phyloP scores from a whole-genome alignment of 306 rosid genomes.

The Delonix regia region DNA sequence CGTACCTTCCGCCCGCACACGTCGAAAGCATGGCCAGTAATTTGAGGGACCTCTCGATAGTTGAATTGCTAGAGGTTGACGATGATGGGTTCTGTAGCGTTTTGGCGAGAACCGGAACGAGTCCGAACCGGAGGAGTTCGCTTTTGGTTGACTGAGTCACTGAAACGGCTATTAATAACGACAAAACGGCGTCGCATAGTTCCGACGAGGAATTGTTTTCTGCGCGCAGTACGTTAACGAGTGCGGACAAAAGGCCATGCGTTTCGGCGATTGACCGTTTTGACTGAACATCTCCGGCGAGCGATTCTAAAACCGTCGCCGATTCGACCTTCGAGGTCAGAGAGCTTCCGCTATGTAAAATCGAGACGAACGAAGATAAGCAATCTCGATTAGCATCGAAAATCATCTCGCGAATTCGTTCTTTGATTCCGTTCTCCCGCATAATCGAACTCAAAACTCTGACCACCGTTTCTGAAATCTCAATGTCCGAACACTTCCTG shows the following conservation, averaged over 20 bases:
- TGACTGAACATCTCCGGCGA: conserved; percentile 45
- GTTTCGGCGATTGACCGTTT: conserved; percentile 48
- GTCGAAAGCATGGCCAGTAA: conserved; percentile 42
- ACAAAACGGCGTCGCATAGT: conserved; percentile 45
- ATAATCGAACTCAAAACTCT: conserved; percentile 40
- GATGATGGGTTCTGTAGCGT: neutral
- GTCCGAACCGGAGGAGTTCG: conserved; percentile 46
- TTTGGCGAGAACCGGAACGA: conserved; percentile 35
- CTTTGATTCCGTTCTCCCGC: conserved; percentile 28
- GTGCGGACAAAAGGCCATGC: conserved; percentile 32
- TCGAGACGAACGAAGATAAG: conserved; percentile 33
- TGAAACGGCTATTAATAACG: conserved; percentile 38
- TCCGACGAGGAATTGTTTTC: conserved; percentile 1
- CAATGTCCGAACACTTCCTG: conserved; percentile 18
- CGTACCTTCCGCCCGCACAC: conserved; percentile 56
- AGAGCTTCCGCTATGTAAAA: conserved; percentile 41
- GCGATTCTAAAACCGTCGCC: conserved; percentile 41
- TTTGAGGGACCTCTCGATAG: conserved; percentile 40
- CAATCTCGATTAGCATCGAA: conserved; percentile 37
- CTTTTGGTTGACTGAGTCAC: conserved; percentile 45
- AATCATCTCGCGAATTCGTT: conserved; percentile 25
- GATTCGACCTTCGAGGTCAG: conserved; percentile 44
- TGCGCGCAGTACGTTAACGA: conserved; percentile 23
- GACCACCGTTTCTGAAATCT: conserved; percentile 35
- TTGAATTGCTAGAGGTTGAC: neutral